phyloP scores from a whole-genome alignment of 2,329 filamentous ascomycete species.

The Didymella arachidicola region DNA sequence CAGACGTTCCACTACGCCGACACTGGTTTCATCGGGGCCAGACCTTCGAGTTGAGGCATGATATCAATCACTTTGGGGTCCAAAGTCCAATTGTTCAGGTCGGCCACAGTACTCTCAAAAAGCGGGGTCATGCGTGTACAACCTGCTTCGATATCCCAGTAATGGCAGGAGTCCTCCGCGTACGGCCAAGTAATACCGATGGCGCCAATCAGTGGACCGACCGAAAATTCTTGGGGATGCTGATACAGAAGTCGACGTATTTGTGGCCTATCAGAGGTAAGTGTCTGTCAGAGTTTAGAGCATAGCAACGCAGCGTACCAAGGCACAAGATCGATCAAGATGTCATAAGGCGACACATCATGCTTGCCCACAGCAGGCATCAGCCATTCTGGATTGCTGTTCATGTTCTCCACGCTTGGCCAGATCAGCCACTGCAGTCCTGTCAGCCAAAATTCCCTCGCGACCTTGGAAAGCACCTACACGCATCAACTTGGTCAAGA shows the following conservation, averaged over 20 bases:
- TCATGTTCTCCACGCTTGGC: conserved; percentile 49
- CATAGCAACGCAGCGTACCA: conserved; percentile 35
- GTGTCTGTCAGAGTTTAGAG: background rate
- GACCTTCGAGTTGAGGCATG: conserved; percentile 44
- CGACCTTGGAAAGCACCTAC: conserved; percentile 30
- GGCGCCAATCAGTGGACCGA: conserved; percentile 39
- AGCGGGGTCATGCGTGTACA: conserved; percentile 45
- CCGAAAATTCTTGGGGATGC: conserved; percentile 42
- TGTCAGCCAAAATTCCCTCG: conserved; percentile 18
- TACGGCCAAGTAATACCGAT: conserved; percentile 46
- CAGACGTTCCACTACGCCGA: background rate
- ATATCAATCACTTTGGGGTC: conserved; percentile 46
- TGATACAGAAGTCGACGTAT: conserved; percentile 45
- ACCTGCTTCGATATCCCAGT: conserved; percentile 48
- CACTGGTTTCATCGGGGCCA: conserved; percentile 38
- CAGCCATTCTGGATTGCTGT: conserved; percentile 47
- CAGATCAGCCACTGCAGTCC: conserved; percentile 46
- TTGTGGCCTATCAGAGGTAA: conserved; percentile 41
- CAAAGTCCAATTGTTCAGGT: conserved; percentile 46
- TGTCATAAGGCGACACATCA: conserved; percentile 43
- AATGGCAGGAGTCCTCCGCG: conserved; percentile 48
- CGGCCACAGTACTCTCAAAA: conserved; percentile 43
- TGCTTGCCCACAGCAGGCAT: conserved; percentile 41
- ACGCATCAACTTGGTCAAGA: conserved; percentile 48
- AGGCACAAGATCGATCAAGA: conserved; percentile 46